Evolutionary conservation across 805 yeast genomes (phyloP), one percentile per base, ranked within the genome.

Genomic region (Wickerhamomyces ciferrii): DNA sequence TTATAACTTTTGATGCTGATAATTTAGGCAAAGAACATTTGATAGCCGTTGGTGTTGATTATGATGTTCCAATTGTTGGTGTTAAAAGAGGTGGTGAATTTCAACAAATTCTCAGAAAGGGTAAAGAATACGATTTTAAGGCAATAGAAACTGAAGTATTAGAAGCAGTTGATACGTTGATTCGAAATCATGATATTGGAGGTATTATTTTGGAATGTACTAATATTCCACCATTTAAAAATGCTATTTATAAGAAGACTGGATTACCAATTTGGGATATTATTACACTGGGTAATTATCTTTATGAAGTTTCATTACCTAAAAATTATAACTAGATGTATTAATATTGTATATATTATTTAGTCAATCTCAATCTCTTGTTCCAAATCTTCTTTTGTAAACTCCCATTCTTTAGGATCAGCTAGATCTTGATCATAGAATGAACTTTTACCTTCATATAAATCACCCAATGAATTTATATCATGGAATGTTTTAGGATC

Each of bases 171-270:
- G 44, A 49, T 18, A 52, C 47, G 7, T 43, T 63, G 25, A 15
- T 67, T 3, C 47, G 47, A 14, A 50, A 56, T 25, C 45, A 52
- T 39, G 56, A 55, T 10, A 56, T 65, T 35, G 62, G 62, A 6
- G 68, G 61, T 1, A 49, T 65, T 37, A 59, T 66, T 9, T 51
- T 66, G 39, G 70, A 65, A 45, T 65, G 70, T 45, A 62, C 68
- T 3, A 64, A 66, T 40, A 64, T 66, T 59, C 67, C 66, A 8
- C 69, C 68, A 2, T 60, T 44, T 50, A 56, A 65, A 37, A 49
- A 51, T 24, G 65, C 64, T 1, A 54, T 66, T 19, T 59, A 54
- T 23, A 41, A 47, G 13, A 55, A 51, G 35, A 46, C 55, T 13
- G 51, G 52, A 3, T 43, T 62, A 5, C 68, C 69, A 13, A 58